Percentiles rank a stretch among this genome's conserved stretches.
phyloP scores from a whole-genome alignment of 805 yeast genomes.

The Sugiyamaella mastotermitis region DNA sequence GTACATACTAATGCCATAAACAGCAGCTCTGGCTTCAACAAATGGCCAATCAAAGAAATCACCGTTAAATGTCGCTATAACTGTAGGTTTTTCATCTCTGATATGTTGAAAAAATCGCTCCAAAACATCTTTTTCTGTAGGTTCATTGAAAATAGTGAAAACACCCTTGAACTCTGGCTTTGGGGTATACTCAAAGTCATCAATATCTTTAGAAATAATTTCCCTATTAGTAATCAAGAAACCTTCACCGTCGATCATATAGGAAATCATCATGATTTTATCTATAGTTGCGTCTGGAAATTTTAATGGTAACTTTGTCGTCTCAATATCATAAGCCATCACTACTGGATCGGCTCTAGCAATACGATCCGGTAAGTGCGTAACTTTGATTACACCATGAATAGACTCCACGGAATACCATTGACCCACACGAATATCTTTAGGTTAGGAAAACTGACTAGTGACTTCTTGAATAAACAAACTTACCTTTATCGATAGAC shows the following conservation, averaged over 20 bases:
- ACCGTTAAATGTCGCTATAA: constrained; percentile 97
- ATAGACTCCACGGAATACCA: constrained; percentile 82
- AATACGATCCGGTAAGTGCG: constrained; percentile 63
- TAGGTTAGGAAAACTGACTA: background rate
- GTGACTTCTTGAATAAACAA: background rate
- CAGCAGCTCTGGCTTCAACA: constrained; percentile 79
- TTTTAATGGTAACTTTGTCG: constrained; percentile 92
- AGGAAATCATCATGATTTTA: constrained; percentile 97
- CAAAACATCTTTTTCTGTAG: constrained; percentile 70
- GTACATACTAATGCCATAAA: constrained; percentile 81
- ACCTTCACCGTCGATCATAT: constrained; percentile 98
- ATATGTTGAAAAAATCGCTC: constrained; percentile 83
- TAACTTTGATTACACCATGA: constrained; percentile 47
- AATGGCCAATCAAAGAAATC: constrained; percentile 99
- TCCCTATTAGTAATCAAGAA: constrained; percentile 89
- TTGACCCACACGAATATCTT: constrained; percentile 79
- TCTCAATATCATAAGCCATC: constrained; percentile 94
- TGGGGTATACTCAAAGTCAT: constrained; percentile 96
- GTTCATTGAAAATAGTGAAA: constrained; percentile 86
- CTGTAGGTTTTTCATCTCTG: constrained; percentile 83
- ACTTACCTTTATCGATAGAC: constrained; percentile 64
- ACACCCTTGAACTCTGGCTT: constrained; percentile 91
- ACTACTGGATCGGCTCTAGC: constrained; percentile 98
- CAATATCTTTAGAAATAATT: constrained; percentile 89
- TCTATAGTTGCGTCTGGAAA: constrained; percentile 90